A percentile compares a stretch with the other conserved stretches of the same genome.
Conservation (phyloP, 2,329 filamentous ascomycete genomes). For the Epichloe gansuensis region DNA sequence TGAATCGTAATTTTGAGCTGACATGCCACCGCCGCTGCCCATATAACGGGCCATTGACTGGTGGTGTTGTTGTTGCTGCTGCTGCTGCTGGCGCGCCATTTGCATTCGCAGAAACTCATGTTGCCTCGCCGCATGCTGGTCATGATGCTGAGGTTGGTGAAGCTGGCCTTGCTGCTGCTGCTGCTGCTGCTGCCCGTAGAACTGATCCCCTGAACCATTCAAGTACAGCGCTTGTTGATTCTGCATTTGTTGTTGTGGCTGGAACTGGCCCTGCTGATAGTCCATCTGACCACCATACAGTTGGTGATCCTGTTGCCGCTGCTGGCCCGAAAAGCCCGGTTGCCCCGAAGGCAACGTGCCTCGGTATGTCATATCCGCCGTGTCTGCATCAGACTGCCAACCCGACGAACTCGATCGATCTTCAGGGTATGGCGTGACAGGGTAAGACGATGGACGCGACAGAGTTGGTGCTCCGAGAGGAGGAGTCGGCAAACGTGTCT, state of each 20-base stretch:
- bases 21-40: background rate
- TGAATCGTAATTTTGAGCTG: conserved; percentile 10
- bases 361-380: conserved; percentile 24
- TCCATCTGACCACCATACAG: conserved; percentile 14
- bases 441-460: background rate
- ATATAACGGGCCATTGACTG: conserved; percentile 3
- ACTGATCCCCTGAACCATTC: conserved; percentile 8
- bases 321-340: conserved; percentile 16
- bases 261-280: conserved; percentile 13
- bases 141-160: conserved; percentile 11
- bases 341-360: conserved; percentile 18
- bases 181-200: conserved; percentile 12
- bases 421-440: background rate
- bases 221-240: conserved; percentile 9
- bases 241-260: conserved; percentile 13
- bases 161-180: conserved; percentile 10
- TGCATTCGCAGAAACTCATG: conserved; percentile 13
- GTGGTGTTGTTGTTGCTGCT: conserved; percentile 7
- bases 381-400: conserved; percentile 9
- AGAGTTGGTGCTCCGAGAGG: background rate
- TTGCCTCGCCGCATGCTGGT: conserved; percentile 11
- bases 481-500: background rate
- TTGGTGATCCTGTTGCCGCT: conserved; percentile 8
- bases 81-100: conserved; percentile 12
- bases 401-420: background rate